A percentile compares a stretch with the other conserved stretches of the same genome.
These are phyloP conservation scores for Xenoacremonium recifei DNA, from an alignment of 2,329 filamentous ascomycete species.

Conservation along the genomic window DNA sequence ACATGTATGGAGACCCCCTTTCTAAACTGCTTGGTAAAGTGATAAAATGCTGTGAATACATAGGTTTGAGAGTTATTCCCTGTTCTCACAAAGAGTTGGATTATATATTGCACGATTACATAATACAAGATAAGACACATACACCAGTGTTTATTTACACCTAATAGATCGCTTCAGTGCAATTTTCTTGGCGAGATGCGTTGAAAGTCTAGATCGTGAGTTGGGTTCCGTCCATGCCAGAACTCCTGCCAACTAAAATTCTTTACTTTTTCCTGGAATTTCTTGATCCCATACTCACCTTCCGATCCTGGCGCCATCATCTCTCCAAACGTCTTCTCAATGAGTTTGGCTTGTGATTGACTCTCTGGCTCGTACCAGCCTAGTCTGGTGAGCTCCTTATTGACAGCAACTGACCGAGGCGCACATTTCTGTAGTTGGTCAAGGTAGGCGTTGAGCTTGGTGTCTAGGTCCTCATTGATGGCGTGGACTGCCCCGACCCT, in stretches of 20 bases:
- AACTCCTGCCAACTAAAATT: neutral
- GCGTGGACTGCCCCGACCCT: constrained; percentile 4
- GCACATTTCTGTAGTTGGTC: constrained; percentile 7
- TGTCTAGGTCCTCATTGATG: neutral
- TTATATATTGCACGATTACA: too few species aligned
- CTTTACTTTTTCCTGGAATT: constrained; percentile 5
- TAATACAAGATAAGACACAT: too few species aligned
- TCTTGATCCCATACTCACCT: constrained; percentile 7
- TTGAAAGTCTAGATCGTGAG: too few species aligned
- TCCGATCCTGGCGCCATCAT: constrained; percentile 10
- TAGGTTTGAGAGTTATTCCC: too few species aligned
- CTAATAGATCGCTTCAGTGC: too few species aligned
- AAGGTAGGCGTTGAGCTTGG: neutral
- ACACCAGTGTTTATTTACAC: too few species aligned
- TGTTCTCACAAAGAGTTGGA: too few species aligned
- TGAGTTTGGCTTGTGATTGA: neutral
- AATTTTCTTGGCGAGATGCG: too few species aligned
- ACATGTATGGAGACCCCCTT: too few species aligned
- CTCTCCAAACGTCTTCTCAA: constrained; percentile 1
- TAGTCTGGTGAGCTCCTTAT: constrained; percentile 6
- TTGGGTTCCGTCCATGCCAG: neutral
- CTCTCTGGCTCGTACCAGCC: constrained; percentile 4
- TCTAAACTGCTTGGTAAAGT: too few species aligned
- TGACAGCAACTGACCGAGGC: constrained; percentile 6
- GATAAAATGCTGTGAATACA: too few species aligned